Conservation (phyloP, 257 asterid species). For the Verbena officinalis region DNA sequence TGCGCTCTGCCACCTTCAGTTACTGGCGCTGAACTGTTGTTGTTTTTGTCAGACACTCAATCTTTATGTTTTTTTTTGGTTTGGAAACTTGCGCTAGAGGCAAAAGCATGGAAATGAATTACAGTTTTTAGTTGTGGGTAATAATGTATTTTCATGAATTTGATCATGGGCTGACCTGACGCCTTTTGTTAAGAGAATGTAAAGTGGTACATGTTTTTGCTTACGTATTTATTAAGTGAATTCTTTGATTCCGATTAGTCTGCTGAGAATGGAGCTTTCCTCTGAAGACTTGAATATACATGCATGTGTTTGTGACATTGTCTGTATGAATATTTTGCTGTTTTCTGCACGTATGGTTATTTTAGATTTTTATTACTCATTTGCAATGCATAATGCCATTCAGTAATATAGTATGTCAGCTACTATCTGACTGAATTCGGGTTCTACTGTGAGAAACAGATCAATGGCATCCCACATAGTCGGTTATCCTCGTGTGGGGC, state of each 20-base stretch:
- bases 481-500: conserved; percentile 84
- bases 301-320: conserved; percentile 41
- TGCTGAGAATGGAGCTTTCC: not conserved
- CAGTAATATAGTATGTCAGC: not conserved
- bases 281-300: not conserved
- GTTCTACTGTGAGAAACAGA: conserved; percentile 34
- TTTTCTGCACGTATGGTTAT: not conserved
- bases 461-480: conserved; percentile 80
- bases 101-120: too few species aligned
- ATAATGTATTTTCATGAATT: conserved; percentile 15
- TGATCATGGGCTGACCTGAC: not conserved
- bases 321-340: conserved; percentile 19
- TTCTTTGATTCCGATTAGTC: conserved; percentile 9
- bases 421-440: conserved; percentile 7
- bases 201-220: not conserved
- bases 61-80: not conserved
- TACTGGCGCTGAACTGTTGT: not conserved
- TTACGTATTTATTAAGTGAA: not conserved
- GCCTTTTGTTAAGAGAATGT: too few species aligned
- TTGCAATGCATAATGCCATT: not conserved
- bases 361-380: not conserved
- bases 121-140: not conserved
- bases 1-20: conserved; percentile 22
- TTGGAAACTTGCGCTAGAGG: not conserved
- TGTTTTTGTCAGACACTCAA: too few species aligned